These are phyloP conservation scores for Atractiella rhizophila DNA, from an alignment of 768 basidiomycete species.

Conservation along the genomic window DNA sequence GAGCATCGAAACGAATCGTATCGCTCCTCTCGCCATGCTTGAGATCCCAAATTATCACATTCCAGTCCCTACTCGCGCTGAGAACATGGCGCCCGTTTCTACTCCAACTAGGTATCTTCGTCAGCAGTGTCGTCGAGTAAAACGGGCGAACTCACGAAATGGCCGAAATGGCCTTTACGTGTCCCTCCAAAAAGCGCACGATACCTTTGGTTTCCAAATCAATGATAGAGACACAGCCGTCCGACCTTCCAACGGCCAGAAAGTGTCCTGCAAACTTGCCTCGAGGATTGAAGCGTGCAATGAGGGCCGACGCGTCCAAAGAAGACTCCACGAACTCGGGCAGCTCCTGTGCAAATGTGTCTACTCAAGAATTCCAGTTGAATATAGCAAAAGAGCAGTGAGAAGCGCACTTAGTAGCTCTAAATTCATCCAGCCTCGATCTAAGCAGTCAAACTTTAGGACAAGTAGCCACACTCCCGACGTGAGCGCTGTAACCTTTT, in stretches of 20 bases:
- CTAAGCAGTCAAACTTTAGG: no score
- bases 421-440: no score
- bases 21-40: slow-evolving; percentile 43
- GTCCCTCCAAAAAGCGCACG: slow-evolving; percentile 62
- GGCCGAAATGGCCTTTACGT: slow-evolving; percentile 65
- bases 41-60: slow-evolving; percentile 80
- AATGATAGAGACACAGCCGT: slow-evolving; percentile 66
- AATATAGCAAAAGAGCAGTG: no score
- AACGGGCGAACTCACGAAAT: slow-evolving; percentile 38
- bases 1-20: slow-evolving; percentile 72
- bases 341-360: slow-evolving; percentile 26
- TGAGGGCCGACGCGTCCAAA: slow-evolving; percentile 48
- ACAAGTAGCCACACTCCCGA: no score
- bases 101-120: slow-evolving; percentile 46
- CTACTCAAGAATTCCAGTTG: no score
- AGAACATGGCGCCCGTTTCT: slow-evolving; percentile 74
- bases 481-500: no score
- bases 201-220: slow-evolving; percentile 68
- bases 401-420: no score
- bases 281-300: slow-evolving; percentile 55
- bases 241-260: slow-evolving; percentile 54
- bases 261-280: slow-evolving; percentile 42
- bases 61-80: slow-evolving; percentile 82
- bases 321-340: slow-evolving; percentile 73
- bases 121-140: not conserved